Evolutionary conservation across 371 early-diverging fungal species (phyloP).

Genomic region (Syncephalastrum sp.): DNA sequence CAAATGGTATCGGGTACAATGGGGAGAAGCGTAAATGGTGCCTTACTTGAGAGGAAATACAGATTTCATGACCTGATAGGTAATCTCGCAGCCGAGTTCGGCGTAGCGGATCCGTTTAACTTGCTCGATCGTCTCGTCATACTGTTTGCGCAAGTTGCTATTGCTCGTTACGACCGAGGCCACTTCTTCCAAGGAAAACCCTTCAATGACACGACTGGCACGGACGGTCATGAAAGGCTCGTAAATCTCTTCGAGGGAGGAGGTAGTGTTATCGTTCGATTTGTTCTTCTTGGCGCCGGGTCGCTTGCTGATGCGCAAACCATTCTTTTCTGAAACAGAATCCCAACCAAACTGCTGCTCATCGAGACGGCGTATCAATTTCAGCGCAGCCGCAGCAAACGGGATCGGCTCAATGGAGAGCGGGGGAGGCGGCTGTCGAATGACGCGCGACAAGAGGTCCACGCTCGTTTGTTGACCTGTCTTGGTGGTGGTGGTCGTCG

Average conservation of each 20-base stretch:
- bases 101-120: slow-evolving; percentile 34
- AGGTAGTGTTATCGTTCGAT: slow-evolving; percentile 1
- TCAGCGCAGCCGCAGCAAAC: too few species aligned
- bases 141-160: slow-evolving; percentile 31
- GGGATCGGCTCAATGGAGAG: too few species aligned
- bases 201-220: slow-evolving; percentile 57
- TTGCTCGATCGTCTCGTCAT: slow-evolving; percentile 49
- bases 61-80: slow-evolving; percentile 47
- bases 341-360: slow-evolving; percentile 53
- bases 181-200: slow-evolving; percentile 57
- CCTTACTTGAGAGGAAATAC: slow-evolving; percentile 59
- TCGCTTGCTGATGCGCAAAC: slow-evolving; percentile 45
- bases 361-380: too few species aligned
- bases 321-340: slow-evolving; percentile 48
- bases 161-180: slow-evolving; percentile 50
- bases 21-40: background rate
- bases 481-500: background rate
- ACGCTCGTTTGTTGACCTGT: background rate
- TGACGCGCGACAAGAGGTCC: background rate
- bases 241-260: slow-evolving; percentile 28
- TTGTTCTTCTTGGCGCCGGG: slow-evolving; percentile 16
- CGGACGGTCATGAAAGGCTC: slow-evolving; percentile 55
- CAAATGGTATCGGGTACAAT: background rate
- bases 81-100: slow-evolving; percentile 41
- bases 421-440: background rate